These are phyloP conservation scores for Curvularia spicifera DNA, from an alignment of 2,329 filamentous ascomycete species.

Conservation along the genomic window DNA sequence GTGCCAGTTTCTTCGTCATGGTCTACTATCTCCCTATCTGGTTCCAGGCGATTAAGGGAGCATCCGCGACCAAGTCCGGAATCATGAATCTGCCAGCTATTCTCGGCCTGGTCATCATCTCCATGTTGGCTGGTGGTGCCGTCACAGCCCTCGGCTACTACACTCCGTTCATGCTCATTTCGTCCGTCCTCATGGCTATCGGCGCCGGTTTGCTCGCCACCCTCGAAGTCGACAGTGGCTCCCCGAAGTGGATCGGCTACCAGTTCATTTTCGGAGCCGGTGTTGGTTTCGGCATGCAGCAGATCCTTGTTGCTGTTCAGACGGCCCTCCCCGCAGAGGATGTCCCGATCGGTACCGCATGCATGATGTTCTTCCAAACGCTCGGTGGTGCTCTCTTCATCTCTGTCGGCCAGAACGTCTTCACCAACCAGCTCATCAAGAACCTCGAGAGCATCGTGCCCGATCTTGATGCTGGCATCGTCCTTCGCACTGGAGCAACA, in stretches of 20 bases:
- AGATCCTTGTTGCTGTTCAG: constrained; percentile 56
- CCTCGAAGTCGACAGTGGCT: constrained; percentile 49
- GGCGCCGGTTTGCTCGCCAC: constrained; percentile 56
- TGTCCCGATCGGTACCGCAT: constrained; percentile 56
- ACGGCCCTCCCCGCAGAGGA: constrained; percentile 52
- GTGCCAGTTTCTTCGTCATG: constrained; percentile 54
- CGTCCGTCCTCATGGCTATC: constrained; percentile 53
- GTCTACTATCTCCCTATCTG: constrained; percentile 56
- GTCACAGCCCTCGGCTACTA: constrained; percentile 57
- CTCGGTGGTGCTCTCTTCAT: constrained; percentile 59
- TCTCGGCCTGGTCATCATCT: constrained; percentile 54
- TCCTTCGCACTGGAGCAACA: constrained; percentile 61
- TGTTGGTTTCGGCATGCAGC: constrained; percentile 58
- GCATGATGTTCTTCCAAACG: constrained; percentile 57
- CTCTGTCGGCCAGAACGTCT: constrained; percentile 58
- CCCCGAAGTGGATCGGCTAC: constrained; percentile 50
- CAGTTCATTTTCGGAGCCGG: constrained; percentile 52
- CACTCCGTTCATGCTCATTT: constrained; percentile 57
- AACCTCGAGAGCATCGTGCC: constrained; percentile 49
- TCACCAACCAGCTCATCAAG: constrained; percentile 57
- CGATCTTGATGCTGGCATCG: constrained; percentile 51
- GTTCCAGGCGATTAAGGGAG: constrained; percentile 59
- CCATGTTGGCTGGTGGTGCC: constrained; percentile 48
- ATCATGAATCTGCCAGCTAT: constrained; percentile 58
- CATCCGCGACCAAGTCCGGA: constrained; percentile 54